Evolutionary conservation across 2,329 filamentous ascomycete genomes (phyloP).

Genomic region (Metarhizium humberi): DNA sequence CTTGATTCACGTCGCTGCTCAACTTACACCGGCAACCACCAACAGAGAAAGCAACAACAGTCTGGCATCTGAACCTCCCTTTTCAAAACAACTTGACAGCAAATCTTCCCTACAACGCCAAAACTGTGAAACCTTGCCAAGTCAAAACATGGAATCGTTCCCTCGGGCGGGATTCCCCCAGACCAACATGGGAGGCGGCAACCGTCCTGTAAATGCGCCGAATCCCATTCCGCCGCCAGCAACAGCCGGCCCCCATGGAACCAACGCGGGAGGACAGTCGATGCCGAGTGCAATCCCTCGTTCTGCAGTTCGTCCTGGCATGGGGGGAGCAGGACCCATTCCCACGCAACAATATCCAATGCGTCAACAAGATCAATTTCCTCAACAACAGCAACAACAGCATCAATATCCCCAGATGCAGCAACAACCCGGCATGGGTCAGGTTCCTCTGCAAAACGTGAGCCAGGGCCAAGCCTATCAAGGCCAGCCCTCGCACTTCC

Average conservation of each 20-base stretch:
- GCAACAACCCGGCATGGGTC: not conserved
- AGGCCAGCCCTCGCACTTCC: not conserved
- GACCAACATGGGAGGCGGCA: not conserved
- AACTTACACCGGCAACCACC: not conserved
- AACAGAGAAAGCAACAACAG: not conserved
- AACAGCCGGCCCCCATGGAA: not conserved
- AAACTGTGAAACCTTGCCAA: no score
- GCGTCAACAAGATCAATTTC: not conserved
- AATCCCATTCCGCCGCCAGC: constrained; percentile 1
- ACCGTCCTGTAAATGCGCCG: not conserved
- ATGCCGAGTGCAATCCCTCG: not conserved
- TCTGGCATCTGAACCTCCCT: not conserved
- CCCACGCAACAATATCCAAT: not conserved
- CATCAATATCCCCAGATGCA: not conserved
- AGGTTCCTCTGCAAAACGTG: not conserved
- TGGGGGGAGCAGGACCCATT: not conserved
- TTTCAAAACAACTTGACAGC: no score
- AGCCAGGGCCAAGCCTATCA: not conserved
- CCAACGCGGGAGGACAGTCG: not conserved
- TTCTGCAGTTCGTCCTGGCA: not conserved
- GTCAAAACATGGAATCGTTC: not conserved
- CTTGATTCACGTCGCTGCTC: not conserved
- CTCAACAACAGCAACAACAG: not conserved
- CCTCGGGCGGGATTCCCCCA: constrained; percentile 1
- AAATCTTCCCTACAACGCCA: no score